Base-by-base conservation (phyloP, 768 basidiomycete genomes). In the Floccularia luteovirens region DNA sequence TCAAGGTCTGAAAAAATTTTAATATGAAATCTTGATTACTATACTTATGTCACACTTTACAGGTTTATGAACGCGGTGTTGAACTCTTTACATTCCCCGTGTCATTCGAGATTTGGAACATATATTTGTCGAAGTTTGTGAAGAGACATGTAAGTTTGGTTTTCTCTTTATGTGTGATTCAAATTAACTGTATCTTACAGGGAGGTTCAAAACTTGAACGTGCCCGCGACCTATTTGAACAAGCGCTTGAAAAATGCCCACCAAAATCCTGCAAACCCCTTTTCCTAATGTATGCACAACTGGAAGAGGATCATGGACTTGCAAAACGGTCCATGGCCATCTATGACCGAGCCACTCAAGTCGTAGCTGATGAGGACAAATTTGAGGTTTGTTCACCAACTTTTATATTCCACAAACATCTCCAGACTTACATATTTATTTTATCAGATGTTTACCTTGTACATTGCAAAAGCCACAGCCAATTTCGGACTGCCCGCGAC, bases 61-160 rank as follows among this genome's bases (percentile, higher is more conserved):
- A 88, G 86, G 85, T 94, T 19, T 99, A 97, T 57, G 96, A 98
- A 58, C 82, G 93, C 19, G 96, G 96, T 34, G 90, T 94, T 7
- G 94, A 98, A 48, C 66, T 98, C 22, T 98, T 98, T 69, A 94
- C 93, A 6, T 98, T 90, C 72, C 96, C 96, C 0, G 81, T 98
- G 45, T 93, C 91, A 3, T 98, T 97, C 59, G 96, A 99, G 62
- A 82, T 99, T 47, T 98, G 96, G 94, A 98, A 99, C 59, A 96
- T 96, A 39, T 99, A 98, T 60, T 65, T 99, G 14, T 83, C 90
- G 31, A 98, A 98, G 62, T 99, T 99, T 58, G 77, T 93, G 43
- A 92, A 90, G 61, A 87, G 96, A 63, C 97, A 93, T 62, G 90
- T 93, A 51, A 56, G 86, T 72, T 4, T 23, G 36, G n/a, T n/a